Conservation (phyloP, 306 rosid species). For the Dalbergia oliveri region DNA sequence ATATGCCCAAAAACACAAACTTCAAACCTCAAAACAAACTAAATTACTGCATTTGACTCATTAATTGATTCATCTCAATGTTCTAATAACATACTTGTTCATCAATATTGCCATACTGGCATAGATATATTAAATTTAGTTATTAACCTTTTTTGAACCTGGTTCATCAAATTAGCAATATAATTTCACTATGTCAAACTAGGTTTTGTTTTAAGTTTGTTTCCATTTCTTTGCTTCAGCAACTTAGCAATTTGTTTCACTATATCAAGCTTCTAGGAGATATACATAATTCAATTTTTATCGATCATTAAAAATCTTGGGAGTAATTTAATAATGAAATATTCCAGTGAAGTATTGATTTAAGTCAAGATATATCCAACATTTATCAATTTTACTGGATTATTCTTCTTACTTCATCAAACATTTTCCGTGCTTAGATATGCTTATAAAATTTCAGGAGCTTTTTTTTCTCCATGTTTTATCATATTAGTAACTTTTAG, state of each 20-base stretch:
- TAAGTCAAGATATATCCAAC: conserved; percentile 31
- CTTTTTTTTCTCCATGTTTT: not conserved
- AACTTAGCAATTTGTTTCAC: conserved; percentile 36
- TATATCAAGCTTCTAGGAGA: conserved; percentile 11
- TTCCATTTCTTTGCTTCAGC: conserved; percentile 27
- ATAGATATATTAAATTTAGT: not conserved
- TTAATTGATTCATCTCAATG: conserved; percentile 42
- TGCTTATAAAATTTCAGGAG: conserved; percentile 47
- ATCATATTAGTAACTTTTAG: conserved; percentile 38
- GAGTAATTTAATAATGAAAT: conserved; percentile 34
- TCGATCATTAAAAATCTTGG: conserved; percentile 31
- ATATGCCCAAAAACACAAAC: conserved; percentile 14
- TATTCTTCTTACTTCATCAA: conserved; percentile 34
- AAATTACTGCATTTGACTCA: conserved; percentile 36
- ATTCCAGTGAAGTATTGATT: conserved; percentile 23
- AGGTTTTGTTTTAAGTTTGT: conserved; percentile 19
- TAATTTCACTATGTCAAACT: conserved; percentile 21
- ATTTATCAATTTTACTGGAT: conserved; percentile 42
- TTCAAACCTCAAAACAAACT: conserved; percentile 17
- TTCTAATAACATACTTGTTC: conserved; percentile 24
- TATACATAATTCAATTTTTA: conserved; percentile 29
- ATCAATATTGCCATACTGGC: conserved; percentile 19
- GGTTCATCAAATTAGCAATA: conserved; percentile 17
- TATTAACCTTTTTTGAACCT: conserved; percentile 7
- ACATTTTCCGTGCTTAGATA: conserved; percentile 28